A percentile compares a stretch with the other conserved stretches of the same genome.
Evolutionary conservation across 2,329 filamentous ascomycete species (phyloP).

Genomic region (Plectosphaerella sp.): DNA sequence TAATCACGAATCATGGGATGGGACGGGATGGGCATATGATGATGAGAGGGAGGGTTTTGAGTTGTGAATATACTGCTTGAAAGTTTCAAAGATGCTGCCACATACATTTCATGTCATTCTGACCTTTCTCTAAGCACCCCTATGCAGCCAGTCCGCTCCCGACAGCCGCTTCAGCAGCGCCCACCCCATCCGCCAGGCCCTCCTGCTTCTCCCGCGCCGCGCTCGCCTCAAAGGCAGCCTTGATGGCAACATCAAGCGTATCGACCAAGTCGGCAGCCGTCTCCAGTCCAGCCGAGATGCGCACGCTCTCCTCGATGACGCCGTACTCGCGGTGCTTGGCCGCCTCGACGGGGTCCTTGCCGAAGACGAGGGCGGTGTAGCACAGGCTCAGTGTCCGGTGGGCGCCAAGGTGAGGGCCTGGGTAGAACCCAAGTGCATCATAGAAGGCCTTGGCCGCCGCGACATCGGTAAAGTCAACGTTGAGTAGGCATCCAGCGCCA

Average conservation of each 20-base stretch:
- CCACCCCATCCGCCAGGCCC: conserved; percentile 23
- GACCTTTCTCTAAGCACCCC: background rate
- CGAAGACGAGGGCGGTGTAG: conserved; percentile 41
- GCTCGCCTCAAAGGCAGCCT: background rate
- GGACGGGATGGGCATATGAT: no score
- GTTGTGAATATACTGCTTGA: conserved; percentile 1
- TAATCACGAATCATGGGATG: no score
- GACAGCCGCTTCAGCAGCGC: background rate
- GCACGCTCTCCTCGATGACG: conserved; percentile 32
- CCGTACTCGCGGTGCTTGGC: conserved; percentile 32
- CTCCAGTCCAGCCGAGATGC: conserved; percentile 45
- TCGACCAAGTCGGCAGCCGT: conserved; percentile 34
- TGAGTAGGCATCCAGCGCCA: conserved; percentile 52
- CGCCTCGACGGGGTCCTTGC: conserved; percentile 29
- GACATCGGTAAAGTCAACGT: conserved; percentile 41
- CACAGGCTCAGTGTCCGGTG: conserved; percentile 44
- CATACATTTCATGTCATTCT: no score
- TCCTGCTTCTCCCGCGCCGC: conserved; percentile 9
- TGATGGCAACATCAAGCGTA: conserved; percentile 12
- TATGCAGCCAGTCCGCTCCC: conserved; percentile 8
- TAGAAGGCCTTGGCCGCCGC: conserved; percentile 41
- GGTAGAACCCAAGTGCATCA: conserved; percentile 41
- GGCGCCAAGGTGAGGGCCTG: conserved; percentile 50
- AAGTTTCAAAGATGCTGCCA: no score
- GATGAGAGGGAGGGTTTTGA: conserved; percentile 4